A percentile compares a stretch with the other conserved stretches of the same genome.
phyloP scores from a whole-genome alignment of 2,329 filamentous ascomycete genomes.

The Fragosphaeria purpurea region DNA sequence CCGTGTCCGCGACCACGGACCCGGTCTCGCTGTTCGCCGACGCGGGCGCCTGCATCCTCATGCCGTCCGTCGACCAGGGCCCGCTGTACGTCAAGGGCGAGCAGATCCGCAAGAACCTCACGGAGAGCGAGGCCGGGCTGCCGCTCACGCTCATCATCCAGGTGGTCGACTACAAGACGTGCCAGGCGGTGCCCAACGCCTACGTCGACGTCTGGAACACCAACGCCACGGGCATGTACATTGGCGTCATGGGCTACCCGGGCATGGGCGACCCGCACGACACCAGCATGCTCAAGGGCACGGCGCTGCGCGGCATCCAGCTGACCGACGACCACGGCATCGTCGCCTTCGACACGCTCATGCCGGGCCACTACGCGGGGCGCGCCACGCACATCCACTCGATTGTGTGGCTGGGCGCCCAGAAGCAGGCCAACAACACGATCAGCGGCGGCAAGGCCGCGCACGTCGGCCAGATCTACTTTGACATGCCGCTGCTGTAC shows the following conservation, averaged over 20 bases:
- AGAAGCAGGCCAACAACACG: conserved; percentile 38
- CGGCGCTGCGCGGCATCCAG: conserved; percentile 35
- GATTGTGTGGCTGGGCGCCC: conserved; percentile 22
- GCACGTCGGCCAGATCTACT: conserved; percentile 52
- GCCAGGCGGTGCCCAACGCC: conserved; percentile 36
- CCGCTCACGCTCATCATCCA: conserved; percentile 41
- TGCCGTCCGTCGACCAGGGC: conserved; percentile 36
- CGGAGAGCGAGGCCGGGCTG: conserved; percentile 36
- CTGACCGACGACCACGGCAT: conserved; percentile 30
- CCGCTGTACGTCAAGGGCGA: conserved; percentile 44
- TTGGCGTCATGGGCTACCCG: conserved; percentile 20
- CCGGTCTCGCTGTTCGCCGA: conserved; percentile 25
- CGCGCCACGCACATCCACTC: conserved; percentile 29
- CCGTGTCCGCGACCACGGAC: conserved; percentile 19
- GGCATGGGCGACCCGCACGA: conserved; percentile 22
- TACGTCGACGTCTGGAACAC: conserved; percentile 42
- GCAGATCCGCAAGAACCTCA: conserved; percentile 37
- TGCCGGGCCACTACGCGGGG: conserved; percentile 35
- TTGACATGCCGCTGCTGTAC: conserved; percentile 43
- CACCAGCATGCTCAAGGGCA: conserved; percentile 28
- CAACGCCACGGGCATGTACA: conserved; percentile 32
- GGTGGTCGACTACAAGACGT: conserved; percentile 43
- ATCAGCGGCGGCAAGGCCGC: conserved; percentile 37
- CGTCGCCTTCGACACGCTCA: conserved; percentile 29
- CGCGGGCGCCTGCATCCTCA: conserved; percentile 33